phyloP scores from a whole-genome alignment of 257 asterid genomes.

The Solanum pinnatisectum region DNA sequence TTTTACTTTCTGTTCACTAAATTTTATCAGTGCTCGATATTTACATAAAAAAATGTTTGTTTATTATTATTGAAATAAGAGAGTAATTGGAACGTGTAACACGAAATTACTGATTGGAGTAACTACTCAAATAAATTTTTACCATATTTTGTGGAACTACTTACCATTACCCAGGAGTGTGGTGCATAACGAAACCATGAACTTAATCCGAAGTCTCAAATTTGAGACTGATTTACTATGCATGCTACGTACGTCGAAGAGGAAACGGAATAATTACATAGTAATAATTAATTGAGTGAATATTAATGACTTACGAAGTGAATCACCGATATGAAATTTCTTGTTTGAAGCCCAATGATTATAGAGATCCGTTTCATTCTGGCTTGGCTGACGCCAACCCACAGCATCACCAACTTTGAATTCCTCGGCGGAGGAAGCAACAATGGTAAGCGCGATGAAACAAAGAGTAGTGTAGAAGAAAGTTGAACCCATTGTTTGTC shows the following conservation, averaged over 20 bases:
- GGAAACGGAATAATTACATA: neutral
- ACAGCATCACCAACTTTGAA: conserved; percentile 54
- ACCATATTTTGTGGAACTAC: neutral
- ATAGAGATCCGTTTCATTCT: conserved; percentile 37
- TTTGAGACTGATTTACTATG: neutral
- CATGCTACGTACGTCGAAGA: neutral
- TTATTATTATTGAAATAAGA: neutral
- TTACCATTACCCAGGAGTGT: neutral
- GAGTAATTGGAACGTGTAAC: neutral
- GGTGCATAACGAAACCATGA: neutral
- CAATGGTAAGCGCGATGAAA: neutral
- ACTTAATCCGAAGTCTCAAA: neutral
- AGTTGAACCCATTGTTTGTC: conserved; percentile 13
- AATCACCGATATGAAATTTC: conserved; percentile 56
- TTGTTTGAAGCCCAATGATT: conserved; percentile 35
- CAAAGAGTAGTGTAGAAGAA: neutral
- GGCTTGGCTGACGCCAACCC: conserved; percentile 51
- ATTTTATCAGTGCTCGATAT: rapidly evolving
- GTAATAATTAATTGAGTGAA: too few relatives aligned
- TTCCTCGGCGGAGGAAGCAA: conserved; percentile 34
- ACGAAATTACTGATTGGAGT: neutral
- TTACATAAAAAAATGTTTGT: neutral
- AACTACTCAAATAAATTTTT: neutral
- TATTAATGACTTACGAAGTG: conserved; percentile 44
- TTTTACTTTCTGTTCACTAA: neutral